Conservation (phyloP, 192 early-diverging fungal genomes). For the Lobosporangium transversale region DNA sequence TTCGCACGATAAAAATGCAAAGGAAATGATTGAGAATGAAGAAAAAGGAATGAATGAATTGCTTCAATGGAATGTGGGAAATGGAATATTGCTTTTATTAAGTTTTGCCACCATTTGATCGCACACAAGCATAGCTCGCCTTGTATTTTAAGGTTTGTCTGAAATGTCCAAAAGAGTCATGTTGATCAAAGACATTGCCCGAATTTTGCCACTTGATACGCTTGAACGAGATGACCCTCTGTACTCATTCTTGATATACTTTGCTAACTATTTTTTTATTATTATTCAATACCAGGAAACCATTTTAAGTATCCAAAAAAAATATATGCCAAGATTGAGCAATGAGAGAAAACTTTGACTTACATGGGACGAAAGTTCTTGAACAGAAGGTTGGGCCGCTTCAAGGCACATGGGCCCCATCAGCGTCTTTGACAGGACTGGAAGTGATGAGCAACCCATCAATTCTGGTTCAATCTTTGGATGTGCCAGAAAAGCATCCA, state of each 20-base stretch:
- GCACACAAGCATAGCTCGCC: too few species aligned
- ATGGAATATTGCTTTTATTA: not conserved
- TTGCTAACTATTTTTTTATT: conserved; percentile 8
- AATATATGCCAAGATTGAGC: too few species aligned
- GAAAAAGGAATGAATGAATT: not conserved
- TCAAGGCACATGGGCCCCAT: conserved; percentile 9
- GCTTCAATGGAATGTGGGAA: too few species aligned
- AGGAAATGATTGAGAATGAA: not conserved
- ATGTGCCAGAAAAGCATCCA: conserved; percentile 23
- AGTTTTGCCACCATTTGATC: conserved; percentile 33
- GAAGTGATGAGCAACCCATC: conserved; percentile 12
- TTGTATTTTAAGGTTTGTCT: too few species aligned
- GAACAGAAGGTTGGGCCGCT: conserved; percentile 22
- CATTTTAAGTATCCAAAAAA: too few species aligned
- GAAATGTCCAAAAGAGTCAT: conserved; percentile 29
- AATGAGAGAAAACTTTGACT: too few species aligned
- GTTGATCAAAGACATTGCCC: not conserved
- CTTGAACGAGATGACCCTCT: not conserved
- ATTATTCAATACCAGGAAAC: too few species aligned
- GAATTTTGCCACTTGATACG: not conserved
- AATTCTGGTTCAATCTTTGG: not conserved
- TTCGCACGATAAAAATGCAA: not conserved
- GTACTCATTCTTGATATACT: conserved; percentile 4
- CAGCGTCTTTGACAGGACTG: conserved; percentile 23
- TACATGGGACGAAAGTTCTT: conserved; percentile 19